Percentiles rank a stretch among this genome's conserved stretches.
phyloP scores from a whole-genome alignment of 164 flowering plant genomes.

The Berberis vulgaris region DNA sequence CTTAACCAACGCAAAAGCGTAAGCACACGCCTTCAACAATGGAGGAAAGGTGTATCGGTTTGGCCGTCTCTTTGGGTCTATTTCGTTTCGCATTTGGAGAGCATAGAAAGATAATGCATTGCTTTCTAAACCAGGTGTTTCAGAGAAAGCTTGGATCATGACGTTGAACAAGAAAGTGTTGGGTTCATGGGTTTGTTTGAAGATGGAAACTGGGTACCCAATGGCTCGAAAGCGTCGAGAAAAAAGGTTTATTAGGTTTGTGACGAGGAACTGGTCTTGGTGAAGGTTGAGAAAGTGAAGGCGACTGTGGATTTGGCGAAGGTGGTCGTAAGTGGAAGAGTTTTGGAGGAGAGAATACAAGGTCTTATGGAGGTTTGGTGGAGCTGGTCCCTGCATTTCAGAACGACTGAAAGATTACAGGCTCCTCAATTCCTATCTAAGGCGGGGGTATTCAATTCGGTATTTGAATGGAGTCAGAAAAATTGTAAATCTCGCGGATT shows the following conservation, averaged over 20 bases:
- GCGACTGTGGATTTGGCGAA: constrained; percentile 20
- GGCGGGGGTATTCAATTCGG: too few species aligned
- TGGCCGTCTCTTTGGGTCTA: constrained; percentile 8
- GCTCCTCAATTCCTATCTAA: too few species aligned
- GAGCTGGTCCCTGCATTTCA: constrained; percentile 10
- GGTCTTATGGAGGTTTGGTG: constrained; percentile 12
- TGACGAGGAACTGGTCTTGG: constrained; percentile 16
- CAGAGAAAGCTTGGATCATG: constrained; percentile 19
- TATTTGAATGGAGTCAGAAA: too few species aligned
- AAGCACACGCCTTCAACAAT: constrained; percentile 15
- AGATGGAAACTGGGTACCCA: constrained; percentile 10
- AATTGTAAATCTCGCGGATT: too few species aligned
- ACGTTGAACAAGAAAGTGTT: constrained; percentile 15
- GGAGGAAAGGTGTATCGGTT: constrained; percentile 22
- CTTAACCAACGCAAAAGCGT: constrained; percentile 4
- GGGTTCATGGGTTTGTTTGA: constrained; percentile 12
- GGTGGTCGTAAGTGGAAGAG: constrained; percentile 13
- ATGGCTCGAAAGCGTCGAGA: constrained; percentile 9
- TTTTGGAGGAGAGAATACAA: constrained; percentile 8
- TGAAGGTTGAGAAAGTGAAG: constrained; percentile 11
- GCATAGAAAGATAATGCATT: background rate
- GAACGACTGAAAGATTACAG: too few species aligned
- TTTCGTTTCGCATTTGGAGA: constrained; percentile 8
- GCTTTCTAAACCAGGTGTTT: constrained; percentile 9
- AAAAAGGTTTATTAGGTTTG: constrained; percentile 11